Base-by-base conservation (phyloP, 345 rosid species). In the Melaleuca quinquenervia region DNA sequence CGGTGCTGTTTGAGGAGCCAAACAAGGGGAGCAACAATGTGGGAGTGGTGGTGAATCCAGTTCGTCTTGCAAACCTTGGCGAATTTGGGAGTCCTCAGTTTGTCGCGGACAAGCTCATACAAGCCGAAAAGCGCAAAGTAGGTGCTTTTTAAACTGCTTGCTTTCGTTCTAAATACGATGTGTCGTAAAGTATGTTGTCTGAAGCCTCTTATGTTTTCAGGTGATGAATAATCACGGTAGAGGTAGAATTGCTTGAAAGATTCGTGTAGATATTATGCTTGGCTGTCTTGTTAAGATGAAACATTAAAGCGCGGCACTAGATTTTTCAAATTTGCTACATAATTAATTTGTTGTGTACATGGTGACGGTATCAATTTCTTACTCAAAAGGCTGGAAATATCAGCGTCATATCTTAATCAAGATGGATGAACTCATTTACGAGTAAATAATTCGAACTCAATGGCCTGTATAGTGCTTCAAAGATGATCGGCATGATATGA, bases 1-100 rank as follows among this genome's bases (percentile, higher is more conserved):
- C 93, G 27, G 96, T 87, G 87, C 90, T 97, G 87, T 95, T 95
- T 87, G 96, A 97, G 93, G 95, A 95, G 87, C 83, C 89, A 54
- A 90, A 86, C n/a, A 92, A 90, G 82, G 94, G 94, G 87, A 93
- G 91, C 86, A 96, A 97, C 92, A 96, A 91, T 86, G 83, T 94
- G 44, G 99, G 99, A 83, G 95, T 96, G 55, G 98, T 97, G 44
- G 99, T 97, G 70, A 93, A 86, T 90, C 97, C 96, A 29, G 94
- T 96, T 93, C 99, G 98, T 84, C 91, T 96, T 54, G 78, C 89
- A 3, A 93, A 87, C 87, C 98, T 95, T 74, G 92, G 90, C 78
- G 94, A 95, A 84, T 95, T 93, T 87, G 99, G 98, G 84, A 88
- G 91, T 86, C 98, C 98, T 86, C 91, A 93, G 21, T 95, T 95